Evolutionary conservation across 1,284 basidiomycete species (phyloP), one percentile per base, ranked within the genome.

Genomic region (Cryptococcus amylolentus): DNA sequence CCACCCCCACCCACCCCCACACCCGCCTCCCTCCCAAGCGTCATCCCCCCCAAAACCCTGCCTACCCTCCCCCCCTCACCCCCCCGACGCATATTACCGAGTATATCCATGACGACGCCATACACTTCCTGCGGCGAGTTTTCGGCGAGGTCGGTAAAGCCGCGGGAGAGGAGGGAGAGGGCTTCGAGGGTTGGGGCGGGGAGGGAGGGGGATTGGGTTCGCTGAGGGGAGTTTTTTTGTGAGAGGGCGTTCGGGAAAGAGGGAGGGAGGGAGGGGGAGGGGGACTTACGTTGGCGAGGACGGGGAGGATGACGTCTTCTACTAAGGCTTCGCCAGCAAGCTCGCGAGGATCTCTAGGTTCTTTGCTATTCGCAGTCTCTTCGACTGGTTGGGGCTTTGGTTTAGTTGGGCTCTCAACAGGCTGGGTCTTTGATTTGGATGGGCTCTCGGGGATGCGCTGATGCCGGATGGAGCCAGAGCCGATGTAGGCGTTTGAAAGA

Each of bases 161-260:
- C 94, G 58, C 90, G 83, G 44, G 88, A 84, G 47, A 98, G 83
- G 85, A 93, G 89, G 72, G 88, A 89, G 49, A 97, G 77, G 14
- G 91, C 87, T 72, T 96, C 92, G 8, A 92, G 87, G 65, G 94
- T 89, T 51, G 84, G 81, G 37, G 91, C 90, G 62, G 89, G 88
- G 83, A 91, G 88, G 53, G 87, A 89, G 37, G 84, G 18, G 45
- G 45, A 82, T 88, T 91, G 66, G n/a, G 28, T 28, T 12, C 27
- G 45, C 28, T 12, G 49, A 26, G 12, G 14, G 20, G 26, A 3
- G 23, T 23, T 23, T 2, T 23, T 23, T 35, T 35, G 31, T 58
- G 49, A 58, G 52, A 53, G 31, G 4, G 42, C 5, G 12, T 31
- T 12, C 23, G 23, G 23, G 38, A 26, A 41, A 27, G 27, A 8